phyloP scores from a whole-genome alignment of 495 filamentous ascomycete species.

The Penicillium tannophilum region DNA sequence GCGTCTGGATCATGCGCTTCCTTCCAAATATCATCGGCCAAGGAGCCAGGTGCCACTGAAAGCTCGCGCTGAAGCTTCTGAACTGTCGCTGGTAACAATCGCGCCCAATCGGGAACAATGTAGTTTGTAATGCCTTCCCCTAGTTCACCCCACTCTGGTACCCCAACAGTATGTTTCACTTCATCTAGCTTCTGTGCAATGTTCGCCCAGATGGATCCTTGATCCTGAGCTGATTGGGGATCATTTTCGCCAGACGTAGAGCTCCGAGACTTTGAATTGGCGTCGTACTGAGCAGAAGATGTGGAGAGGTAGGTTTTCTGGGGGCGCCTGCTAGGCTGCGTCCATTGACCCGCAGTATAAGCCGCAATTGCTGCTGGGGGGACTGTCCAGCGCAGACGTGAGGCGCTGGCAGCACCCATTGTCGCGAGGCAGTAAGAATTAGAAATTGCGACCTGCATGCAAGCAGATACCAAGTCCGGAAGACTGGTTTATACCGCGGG shows the following conservation, averaged over 20 bases:
- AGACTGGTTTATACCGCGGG: constrained; percentile 6
- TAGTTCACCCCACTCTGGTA: constrained; percentile 61
- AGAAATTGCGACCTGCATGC: constrained; percentile 50
- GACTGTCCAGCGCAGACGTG: constrained; percentile 41
- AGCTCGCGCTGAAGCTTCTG: constrained; percentile 87
- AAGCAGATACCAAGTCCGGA: constrained; percentile 11
- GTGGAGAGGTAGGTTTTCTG: constrained; percentile 32
- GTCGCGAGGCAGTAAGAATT: constrained; percentile 52
- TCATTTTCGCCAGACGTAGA: neutral
- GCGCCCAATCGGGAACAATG: constrained; percentile 82
- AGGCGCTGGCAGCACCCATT: constrained; percentile 37
- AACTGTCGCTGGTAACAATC: constrained; percentile 71
- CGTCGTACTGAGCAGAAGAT: constrained; percentile 13
- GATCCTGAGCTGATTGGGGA: constrained; percentile 8
- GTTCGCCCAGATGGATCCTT: constrained; percentile 56
- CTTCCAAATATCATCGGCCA: constrained; percentile 90
- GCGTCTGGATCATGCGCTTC: constrained; percentile 81
- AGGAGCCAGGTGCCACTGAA: constrained; percentile 78
- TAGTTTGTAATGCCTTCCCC: constrained; percentile 66
- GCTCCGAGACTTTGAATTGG: constrained; percentile 17
- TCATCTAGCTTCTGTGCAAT: constrained; percentile 60
- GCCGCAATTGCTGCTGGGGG: constrained; percentile 42
- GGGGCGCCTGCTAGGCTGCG: constrained; percentile 24
- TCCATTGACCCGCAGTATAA: constrained; percentile 32
- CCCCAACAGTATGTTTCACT: constrained; percentile 52